Percentiles rank a stretch among this genome's conserved stretches.
These are phyloP conservation scores for Citrus australasica DNA, from an alignment of 345 rosid genomes.

Conservation along the genomic window DNA sequence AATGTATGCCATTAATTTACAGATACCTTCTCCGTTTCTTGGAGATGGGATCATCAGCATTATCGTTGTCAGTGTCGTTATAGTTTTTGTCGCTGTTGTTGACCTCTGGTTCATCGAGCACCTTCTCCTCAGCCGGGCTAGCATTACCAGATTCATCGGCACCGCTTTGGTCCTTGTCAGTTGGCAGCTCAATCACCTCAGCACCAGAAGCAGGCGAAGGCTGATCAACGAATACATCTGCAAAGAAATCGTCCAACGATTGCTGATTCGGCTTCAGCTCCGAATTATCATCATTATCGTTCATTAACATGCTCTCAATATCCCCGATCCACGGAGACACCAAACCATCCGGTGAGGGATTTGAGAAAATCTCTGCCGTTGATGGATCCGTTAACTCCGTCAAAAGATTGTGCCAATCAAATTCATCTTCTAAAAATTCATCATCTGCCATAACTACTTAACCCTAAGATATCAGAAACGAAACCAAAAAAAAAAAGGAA, in stretches of 20 bases:
- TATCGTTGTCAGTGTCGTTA: background rate
- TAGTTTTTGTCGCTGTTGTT: background rate
- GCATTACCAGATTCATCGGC: slow-evolving; percentile 10
- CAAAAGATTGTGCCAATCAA: slow-evolving; percentile 29
- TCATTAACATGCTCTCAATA: slow-evolving; percentile 50
- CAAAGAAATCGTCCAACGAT: slow-evolving; percentile 30
- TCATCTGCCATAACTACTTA: background rate
- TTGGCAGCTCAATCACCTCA: slow-evolving; percentile 14
- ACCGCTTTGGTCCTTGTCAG: slow-evolving; percentile 12
- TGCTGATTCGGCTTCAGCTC: slow-evolving; percentile 21
- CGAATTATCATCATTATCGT: slow-evolving; percentile 26
- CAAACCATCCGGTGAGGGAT: slow-evolving; percentile 27
- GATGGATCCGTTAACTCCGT: slow-evolving; percentile 2
- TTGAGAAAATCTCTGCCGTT: background rate
- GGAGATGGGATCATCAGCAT: slow-evolving; percentile 28
- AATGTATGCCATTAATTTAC: background rate
- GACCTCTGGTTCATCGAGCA: slow-evolving; percentile 14
- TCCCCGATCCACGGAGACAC: slow-evolving; percentile 38
- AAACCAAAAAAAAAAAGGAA: background rate
- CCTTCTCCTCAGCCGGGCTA: slow-evolving; percentile 3
- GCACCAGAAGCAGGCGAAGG: slow-evolving; percentile 20
- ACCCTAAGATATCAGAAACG: background rate
- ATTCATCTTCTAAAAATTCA: slow-evolving; percentile 21
- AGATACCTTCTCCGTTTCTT: slow-evolving; percentile 57
- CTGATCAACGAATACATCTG: slow-evolving; percentile 41